Evolutionary conservation across 441 rosid species (phyloP), one percentile per base, ranked within the genome.

Genomic region (Aquilaria agallochum): DNA sequence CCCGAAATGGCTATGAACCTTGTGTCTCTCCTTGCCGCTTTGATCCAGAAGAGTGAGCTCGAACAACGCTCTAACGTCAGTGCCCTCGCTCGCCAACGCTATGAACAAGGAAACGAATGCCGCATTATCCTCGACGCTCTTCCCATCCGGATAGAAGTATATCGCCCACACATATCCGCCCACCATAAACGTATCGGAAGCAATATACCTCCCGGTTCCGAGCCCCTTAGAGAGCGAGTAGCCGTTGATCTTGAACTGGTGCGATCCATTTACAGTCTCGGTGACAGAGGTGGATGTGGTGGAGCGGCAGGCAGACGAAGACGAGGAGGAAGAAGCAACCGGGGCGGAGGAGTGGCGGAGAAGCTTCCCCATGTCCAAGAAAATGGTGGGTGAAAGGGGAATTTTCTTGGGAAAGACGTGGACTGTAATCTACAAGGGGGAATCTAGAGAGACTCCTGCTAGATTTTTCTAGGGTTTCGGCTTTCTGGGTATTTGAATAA

Each of bases 1-100:
- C 20, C 90, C 89, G 5, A 87, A 87, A 84, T 87, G 94, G 79
- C 84, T 84, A 62, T 87, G 94, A 63, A 88, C 88, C 74, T 82
- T 88, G 42, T 88, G 88, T 68, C 83, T 67, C 67, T 69, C 88
- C 51, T 79, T 88, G 34, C 92, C 92, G 58, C 92, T 88, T 74
- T 88, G 95, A 73, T 88, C 95, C 58, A 86, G 64, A 14, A 88
- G 78, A n/a, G 90, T 83, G 10, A 88, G 65, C 79, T 88, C 92
- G 63, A 88, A 88, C 68, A 88, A 77, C 61, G 90, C 95, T 69
- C 95, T 82, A 11, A 88, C 88, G 45, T 86, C 92, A 0, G 84
- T 79, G 9, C 90, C 95, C 57, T 88, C 90, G 74, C 90, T 86
- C 0, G 85, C 95, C 20, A 88, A 73, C 3, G 95, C 95, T 11